Conservation (phyloP, 331 rosid species). For the Quercus phellos region DNA sequence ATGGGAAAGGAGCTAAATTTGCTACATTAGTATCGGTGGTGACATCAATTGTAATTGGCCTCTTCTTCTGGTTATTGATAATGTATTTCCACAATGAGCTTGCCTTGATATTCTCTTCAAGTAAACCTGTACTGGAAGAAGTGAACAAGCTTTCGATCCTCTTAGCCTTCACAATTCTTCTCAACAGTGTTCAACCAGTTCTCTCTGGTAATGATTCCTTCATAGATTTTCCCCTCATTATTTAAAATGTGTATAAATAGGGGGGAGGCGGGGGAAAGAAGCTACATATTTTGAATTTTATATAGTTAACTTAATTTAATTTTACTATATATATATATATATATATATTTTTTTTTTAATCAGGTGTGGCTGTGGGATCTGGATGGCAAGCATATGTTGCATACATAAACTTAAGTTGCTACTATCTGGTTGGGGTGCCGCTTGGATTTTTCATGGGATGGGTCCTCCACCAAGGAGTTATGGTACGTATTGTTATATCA, state of each 20-base stretch:
- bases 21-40: conserved; percentile 62
- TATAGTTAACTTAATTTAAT: neutral
- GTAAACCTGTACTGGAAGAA: conserved; percentile 53
- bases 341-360: neutral
- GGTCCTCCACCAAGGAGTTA: conserved; percentile 63
- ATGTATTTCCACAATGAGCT: conserved; percentile 45
- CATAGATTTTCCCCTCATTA: neutral
- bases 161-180: conserved; percentile 68
- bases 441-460: conserved; percentile 70
- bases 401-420: conserved; percentile 73
- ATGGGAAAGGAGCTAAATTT: conserved; percentile 74
- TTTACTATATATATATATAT: too few relatives aligned
- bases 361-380: conserved; percentile 84
- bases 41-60: conserved; percentile 55
- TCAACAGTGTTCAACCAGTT: conserved; percentile 79
- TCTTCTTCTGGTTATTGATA: conserved; percentile 61
- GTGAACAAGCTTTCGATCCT: conserved; percentile 54
- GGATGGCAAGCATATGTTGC: conserved; percentile 94
- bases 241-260: too few relatives aligned
- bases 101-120: conserved; percentile 51
- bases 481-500: conserved; percentile 15
- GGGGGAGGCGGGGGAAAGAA: too few relatives aligned
- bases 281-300: too few relatives aligned
- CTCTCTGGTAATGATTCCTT: conserved; percentile 45
- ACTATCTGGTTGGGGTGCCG: conserved; percentile 69